Evolutionary conservation across 2,329 filamentous ascomycete genomes (phyloP), one percentile per base, ranked within the genome.

Genomic region (Lasiodiplodia theobromae): DNA sequence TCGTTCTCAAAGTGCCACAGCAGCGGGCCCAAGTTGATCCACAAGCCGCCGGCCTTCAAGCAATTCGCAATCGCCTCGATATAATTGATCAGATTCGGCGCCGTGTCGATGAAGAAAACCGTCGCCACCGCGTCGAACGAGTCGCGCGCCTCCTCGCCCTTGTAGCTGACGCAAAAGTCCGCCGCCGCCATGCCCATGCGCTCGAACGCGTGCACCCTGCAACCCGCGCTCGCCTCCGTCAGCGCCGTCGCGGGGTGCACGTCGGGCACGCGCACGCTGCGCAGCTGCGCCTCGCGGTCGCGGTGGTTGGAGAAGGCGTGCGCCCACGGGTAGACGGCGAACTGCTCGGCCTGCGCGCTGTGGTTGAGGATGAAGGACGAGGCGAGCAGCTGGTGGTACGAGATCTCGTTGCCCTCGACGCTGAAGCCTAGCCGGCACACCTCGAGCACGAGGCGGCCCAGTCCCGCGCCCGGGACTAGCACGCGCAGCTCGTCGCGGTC

Each of bases 51-150:
- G 0, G 88, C 84, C 72, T 87, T 89, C 62, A 99, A 86, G 75
- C 94, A 96, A 76, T 92, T 87, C 52, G 82, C 83, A 67, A 98
- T 92, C 1, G 94, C 90, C 76, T 97, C 90, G 40, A 99, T 88
- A 77, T 99, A 99, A 2, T 91, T 88, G 66, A 98, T 91, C 38
- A 97, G 78, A 77, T 99, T 98, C 1, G 95, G 94, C 2, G 96
- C 96, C 1, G 96, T 99, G 78, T 99, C 96, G 69, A 99, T 91
- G 82, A 99, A 99, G 82, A 98, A 99, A 12, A 97, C 92, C 2
- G 92, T 93, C 0, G 92, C 89, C 2, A 98, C 93, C 1, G 91
- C 94, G 74, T 97, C 90, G 78, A 94, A 98, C 0, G 79, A 74
- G 0, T 85, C 85, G 10, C 81, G 79, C 73, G 92, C 87, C 0